These are phyloP conservation scores for Penicillium brevicompactum DNA, from an alignment of 2,329 filamentous ascomycete species.

Conservation along the genomic window DNA sequence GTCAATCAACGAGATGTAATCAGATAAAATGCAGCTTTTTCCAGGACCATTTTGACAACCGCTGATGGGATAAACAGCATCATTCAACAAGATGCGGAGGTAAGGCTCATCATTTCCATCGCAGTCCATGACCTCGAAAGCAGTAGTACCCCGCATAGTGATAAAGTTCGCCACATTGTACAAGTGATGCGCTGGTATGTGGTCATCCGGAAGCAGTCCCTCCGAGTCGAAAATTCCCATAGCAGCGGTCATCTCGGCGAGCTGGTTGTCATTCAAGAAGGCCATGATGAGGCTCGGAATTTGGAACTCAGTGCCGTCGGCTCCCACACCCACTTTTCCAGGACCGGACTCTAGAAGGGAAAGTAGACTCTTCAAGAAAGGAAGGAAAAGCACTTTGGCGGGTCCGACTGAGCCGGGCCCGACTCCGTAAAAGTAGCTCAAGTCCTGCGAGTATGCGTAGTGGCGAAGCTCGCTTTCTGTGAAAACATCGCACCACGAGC, in stretches of 20 bases:
- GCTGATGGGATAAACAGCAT: slow-evolving; percentile 63
- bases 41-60: slow-evolving; percentile 60
- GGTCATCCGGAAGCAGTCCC: slow-evolving; percentile 49
- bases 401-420: slow-evolving; percentile 55
- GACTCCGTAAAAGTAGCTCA: slow-evolving; percentile 68
- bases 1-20: slow-evolving; percentile 50
- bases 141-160: slow-evolving; percentile 66
- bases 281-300: slow-evolving; percentile 61
- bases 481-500: slow-evolving; percentile 65
- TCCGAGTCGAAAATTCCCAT: slow-evolving; percentile 65
- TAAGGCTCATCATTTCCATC: slow-evolving; percentile 22
- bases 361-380: slow-evolving; percentile 59
- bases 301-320: slow-evolving; percentile 32
- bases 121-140: slow-evolving; percentile 65
- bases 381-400: slow-evolving; percentile 62
- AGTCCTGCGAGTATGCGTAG: slow-evolving; percentile 69
- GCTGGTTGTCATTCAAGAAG: slow-evolving; percentile 68
- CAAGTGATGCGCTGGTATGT: slow-evolving; percentile 51
- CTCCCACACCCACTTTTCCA: slow-evolving; percentile 48
- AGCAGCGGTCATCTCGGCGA: slow-evolving; percentile 62
- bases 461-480: slow-evolving; percentile 62
- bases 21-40: slow-evolving; percentile 52
- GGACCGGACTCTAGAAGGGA: slow-evolving; percentile 57
- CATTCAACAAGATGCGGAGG: slow-evolving; percentile 63
- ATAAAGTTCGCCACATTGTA: slow-evolving; percentile 61